Base-by-base conservation (phyloP, 805 yeast genomes). In the Wickerhamomyces tratensis region DNA sequence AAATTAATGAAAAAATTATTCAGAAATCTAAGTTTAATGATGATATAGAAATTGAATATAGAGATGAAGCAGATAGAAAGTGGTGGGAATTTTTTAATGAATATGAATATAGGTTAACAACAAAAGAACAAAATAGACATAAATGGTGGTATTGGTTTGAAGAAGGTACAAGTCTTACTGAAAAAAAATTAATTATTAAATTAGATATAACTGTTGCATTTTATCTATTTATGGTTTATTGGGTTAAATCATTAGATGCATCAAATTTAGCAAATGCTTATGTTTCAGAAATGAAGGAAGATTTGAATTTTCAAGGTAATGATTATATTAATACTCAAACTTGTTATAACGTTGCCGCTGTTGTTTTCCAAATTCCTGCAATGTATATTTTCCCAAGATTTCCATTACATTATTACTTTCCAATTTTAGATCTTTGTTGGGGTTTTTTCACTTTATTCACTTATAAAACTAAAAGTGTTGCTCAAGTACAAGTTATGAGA, bases 221-320 rank as follows among this genome's bases (percentile, higher is more conserved):
- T 38, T 76, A 76, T 48, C 67, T 82, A 0, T 72, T 78, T 56
- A 58, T 77, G 44, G 77, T 77, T 1, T 80, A 80, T 57, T 82
- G 84, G 84, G 76, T 79, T 43, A 80, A 80, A 53, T 72, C 72
- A 47, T 59, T 81, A 43, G 86, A 81, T 51, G 72, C 70, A 42
- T 64, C 76, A 31, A 80, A 81, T 56, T 55, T 80, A 42, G 71
- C 71, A 48, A 77, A 79, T 50, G 86, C 86, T 2, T 81, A 79
- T 50, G 77, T 76, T 35, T 70, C 78, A 20, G 80, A 82, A 12
- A 67, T 81, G 74, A 59, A 69, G 45, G 76, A 71, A 49, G 77
- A 67, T 33, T 61, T 80, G 36, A 65, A 65, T 5, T 71, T 82
- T 67, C 51, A 65, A 41, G 84, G 83, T 8, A 76, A 78, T 53